A percentile compares a stretch with the other conserved stretches of the same genome.
Evolutionary conservation across 257 asterid species (phyloP).

Genomic region (Solanum ahanhuiri): DNA sequence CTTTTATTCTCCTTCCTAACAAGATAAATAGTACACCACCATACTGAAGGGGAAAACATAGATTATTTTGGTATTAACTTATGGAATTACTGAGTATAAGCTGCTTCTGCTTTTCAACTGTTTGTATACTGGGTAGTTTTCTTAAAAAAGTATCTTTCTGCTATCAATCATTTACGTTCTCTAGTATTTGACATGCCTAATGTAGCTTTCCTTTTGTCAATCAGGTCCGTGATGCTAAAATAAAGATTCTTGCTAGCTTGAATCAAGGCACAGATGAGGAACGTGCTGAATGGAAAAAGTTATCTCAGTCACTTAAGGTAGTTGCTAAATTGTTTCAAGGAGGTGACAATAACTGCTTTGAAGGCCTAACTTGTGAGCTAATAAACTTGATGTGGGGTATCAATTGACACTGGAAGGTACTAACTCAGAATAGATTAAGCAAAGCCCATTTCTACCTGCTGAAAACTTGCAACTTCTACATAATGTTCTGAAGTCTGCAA

Average conservation of each 20-base stretch:
- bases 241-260: conserved; percentile 66
- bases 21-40: not conserved
- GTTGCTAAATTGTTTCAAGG: not conserved
- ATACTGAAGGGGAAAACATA: not conserved
- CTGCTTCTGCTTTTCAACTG: not conserved
- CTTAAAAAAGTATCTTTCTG: not conserved
- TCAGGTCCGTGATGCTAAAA: conserved; percentile 89
- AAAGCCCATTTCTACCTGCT: not conserved
- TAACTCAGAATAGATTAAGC: not conserved
- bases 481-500: not conserved
- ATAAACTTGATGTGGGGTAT: not conserved
- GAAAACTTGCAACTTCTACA: not conserved
- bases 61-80: not conserved
- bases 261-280: conserved; percentile 68
- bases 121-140: not conserved
- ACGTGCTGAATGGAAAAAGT: conserved; percentile 64
- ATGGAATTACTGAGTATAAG: not conserved
- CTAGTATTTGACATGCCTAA: not conserved
- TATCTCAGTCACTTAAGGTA: conserved; percentile 71
- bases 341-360: not conserved
- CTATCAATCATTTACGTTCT: not conserved
- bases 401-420: not conserved
- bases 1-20: not conserved
- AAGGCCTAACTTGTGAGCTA: not conserved
- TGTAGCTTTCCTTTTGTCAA: conserved; percentile 18